Evolutionary conservation across 2,329 filamentous ascomycete genomes (phyloP).

Genomic region (Beauveria bassiana): DNA sequence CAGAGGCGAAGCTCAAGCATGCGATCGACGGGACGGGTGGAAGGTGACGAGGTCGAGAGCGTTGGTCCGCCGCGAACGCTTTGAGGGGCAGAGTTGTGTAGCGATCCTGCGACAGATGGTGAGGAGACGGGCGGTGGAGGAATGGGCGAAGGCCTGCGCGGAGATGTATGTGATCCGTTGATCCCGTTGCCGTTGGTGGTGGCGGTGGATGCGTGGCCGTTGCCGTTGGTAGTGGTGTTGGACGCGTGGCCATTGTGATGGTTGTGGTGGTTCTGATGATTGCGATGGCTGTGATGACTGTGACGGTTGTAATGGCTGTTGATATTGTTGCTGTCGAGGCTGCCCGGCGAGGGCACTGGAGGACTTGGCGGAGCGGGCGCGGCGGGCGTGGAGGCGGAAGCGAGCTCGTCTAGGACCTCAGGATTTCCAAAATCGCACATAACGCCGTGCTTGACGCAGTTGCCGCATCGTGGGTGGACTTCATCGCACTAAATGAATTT

Average conservation of each 20-base stretch:
- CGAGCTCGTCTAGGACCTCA: conserved; percentile 36
- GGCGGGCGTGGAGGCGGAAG: conserved; percentile 22
- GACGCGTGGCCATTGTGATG: not conserved
- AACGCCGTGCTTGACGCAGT: conserved; percentile 61
- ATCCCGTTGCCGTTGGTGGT: not conserved
- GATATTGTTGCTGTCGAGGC: conserved; percentile 14
- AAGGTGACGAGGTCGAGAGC: conserved; percentile 11
- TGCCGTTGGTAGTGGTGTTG: not conserved
- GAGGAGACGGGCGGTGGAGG: conserved; percentile 12
- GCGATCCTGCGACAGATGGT: conserved; percentile 15
- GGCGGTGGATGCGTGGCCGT: not conserved
- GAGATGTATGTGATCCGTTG: conserved; percentile 1
- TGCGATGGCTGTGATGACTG: not conserved
- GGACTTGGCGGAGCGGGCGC: conserved; percentile 14
- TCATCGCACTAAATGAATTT: conserved; percentile 50
- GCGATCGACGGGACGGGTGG: conserved; percentile 19
- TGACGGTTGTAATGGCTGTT: not conserved
- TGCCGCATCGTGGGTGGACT: conserved; percentile 55
- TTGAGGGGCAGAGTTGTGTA: conserved; percentile 1
- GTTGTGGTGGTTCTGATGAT: not conserved
- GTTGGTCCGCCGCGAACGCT: conserved; percentile 8
- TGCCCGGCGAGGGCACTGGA: conserved; percentile 18
- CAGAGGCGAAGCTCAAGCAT: conserved; percentile 55
- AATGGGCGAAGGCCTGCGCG: conserved; percentile 8
- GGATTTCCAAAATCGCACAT: conserved; percentile 56